Evolutionary conservation across 2,329 filamentous ascomycete species (phyloP).

Genomic region (Venturia carpophila): DNA sequence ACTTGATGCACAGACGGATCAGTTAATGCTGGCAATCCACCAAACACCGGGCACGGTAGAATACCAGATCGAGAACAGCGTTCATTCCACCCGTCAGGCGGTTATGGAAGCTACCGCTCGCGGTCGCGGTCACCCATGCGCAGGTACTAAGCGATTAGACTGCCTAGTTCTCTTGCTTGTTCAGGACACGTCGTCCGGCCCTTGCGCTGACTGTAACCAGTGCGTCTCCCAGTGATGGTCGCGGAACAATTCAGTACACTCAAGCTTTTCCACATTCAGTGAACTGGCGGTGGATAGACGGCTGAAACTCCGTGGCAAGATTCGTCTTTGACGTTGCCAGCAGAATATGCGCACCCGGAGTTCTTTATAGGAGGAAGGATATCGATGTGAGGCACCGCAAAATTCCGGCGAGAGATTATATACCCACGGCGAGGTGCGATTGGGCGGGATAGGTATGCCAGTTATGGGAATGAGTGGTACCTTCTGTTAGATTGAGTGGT

Average conservation of each 20-base stretch:
- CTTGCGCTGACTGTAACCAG: background rate
- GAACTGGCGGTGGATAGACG: background rate
- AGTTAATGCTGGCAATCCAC: conserved; percentile 16
- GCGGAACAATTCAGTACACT: background rate
- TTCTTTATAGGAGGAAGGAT: background rate
- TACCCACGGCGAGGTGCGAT: background rate
- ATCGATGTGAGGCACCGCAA: background rate
- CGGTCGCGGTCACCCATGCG: conserved; percentile 13
- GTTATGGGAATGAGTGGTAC: background rate
- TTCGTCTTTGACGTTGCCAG: background rate
- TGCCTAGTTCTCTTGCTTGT: background rate
- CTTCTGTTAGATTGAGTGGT: background rate
- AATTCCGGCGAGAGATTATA: background rate
- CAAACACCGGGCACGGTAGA: conserved; percentile 10
- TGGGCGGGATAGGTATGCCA: background rate
- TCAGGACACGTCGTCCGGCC: background rate
- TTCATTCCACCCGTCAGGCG: background rate
- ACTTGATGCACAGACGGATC: background rate
- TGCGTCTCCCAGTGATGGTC: background rate
- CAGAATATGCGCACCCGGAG: background rate
- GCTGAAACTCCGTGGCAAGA: background rate
- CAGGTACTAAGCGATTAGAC: conserved; percentile 1
- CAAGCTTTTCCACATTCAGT: background rate
- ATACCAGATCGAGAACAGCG: conserved; percentile 17
- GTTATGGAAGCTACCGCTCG: conserved; percentile 1